phyloP scores from a whole-genome alignment of 2,329 filamentous ascomycete species.

The Penicillium aurantiogriseum region DNA sequence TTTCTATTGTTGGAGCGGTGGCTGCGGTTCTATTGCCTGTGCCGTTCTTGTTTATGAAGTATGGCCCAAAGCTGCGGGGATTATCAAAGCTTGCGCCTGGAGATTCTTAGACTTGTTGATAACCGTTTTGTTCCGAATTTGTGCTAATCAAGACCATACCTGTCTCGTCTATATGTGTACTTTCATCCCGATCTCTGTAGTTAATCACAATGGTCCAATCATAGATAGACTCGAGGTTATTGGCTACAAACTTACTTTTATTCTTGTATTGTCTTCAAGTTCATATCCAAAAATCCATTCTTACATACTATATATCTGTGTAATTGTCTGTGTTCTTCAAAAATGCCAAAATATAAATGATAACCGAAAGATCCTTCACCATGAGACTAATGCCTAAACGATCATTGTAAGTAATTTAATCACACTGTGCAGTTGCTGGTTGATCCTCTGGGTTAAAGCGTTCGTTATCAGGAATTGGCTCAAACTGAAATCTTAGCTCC shows the following conservation, averaged over 20 bases:
- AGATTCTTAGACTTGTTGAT: background rate
- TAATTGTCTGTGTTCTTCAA: too few species aligned
- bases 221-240: background rate
- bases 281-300: background rate
- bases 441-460: background rate
- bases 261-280: background rate
- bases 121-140: background rate
- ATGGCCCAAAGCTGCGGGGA: constrained; percentile 41
- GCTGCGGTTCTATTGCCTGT: constrained; percentile 43
- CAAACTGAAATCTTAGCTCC: background rate
- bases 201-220: background rate
- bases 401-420: background rate
- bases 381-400: background rate
- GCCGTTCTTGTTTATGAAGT: constrained; percentile 48
- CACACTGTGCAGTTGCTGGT: background rate
- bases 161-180: background rate
- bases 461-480: background rate
- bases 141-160: background rate
- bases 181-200: background rate
- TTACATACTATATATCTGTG: background rate
- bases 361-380: background rate
- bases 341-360: background rate
- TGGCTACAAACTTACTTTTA: background rate
- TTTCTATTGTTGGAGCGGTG: constrained; percentile 44
- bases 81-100: constrained; percentile 43